Percentiles rank a stretch among this genome's conserved stretches.
These are phyloP conservation scores for Pyrenophora graminea DNA, from an alignment of 2,329 filamentous ascomycete species.

Conservation along the genomic window DNA sequence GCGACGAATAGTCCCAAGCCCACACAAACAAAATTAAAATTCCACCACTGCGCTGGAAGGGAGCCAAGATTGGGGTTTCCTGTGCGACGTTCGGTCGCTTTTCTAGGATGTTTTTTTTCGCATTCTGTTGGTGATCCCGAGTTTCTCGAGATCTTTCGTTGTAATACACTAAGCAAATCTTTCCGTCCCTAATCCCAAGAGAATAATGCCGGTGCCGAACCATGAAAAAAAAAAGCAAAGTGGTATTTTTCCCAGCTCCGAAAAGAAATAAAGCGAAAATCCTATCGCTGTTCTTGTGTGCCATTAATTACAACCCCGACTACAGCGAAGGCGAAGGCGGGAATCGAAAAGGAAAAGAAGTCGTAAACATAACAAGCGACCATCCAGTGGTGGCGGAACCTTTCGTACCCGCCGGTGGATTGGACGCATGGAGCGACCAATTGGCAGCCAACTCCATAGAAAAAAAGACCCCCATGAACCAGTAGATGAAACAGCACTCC, in stretches of 20 bases:
- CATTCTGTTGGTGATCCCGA: slow-evolving; percentile 30
- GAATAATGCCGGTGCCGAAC: slow-evolving; percentile 29
- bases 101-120: slow-evolving; percentile 26
- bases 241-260: slow-evolving; percentile 26
- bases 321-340: slow-evolving; percentile 28
- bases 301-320: slow-evolving; percentile 47
- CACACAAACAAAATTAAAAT: not conserved
- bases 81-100: slow-evolving; percentile 25
- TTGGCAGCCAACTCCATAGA: slow-evolving; percentile 26
- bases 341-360: slow-evolving; percentile 29
- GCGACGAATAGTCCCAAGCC: not conserved
- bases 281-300: slow-evolving; percentile 38
- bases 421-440: slow-evolving; percentile 22
- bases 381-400: slow-evolving; percentile 11
- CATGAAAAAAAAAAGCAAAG: slow-evolving; percentile 8
- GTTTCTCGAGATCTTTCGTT: slow-evolving; percentile 23
- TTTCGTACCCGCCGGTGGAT: slow-evolving; percentile 9
- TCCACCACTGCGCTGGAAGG: not conserved
- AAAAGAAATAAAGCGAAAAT: slow-evolving; percentile 30
- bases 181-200: slow-evolving; percentile 20
- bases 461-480: slow-evolving; percentile 41
- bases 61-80: slow-evolving; percentile 12
- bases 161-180: slow-evolving; percentile 24
- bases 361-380: slow-evolving; percentile 32
- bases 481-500: slow-evolving; percentile 23